A percentile compares a stretch with the other conserved stretches of the same genome.
These are phyloP conservation scores for Novymonas esmeraldas DNA, from an alignment of 208 protist species.

Conservation along the genomic window DNA sequence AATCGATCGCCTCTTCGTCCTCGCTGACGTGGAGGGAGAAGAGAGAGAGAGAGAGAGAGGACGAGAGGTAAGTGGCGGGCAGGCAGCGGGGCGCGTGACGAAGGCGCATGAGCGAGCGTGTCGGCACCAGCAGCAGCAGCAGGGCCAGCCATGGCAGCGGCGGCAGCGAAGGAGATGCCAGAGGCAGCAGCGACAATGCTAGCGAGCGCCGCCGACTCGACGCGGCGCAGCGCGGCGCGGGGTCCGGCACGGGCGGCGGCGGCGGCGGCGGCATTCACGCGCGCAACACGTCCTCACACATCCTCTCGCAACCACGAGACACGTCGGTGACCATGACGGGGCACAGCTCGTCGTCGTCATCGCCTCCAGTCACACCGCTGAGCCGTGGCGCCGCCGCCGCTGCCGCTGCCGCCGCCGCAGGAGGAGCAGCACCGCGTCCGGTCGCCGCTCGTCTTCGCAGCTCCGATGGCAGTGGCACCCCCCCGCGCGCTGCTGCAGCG, in stretches of 20 bases:
- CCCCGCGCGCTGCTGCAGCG: neutral
- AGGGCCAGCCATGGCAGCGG: constrained; percentile 4
- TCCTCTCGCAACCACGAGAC: constrained; percentile 3
- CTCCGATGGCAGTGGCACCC: neutral
- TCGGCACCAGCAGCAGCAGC: neutral
- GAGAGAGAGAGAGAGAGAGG: too few species aligned
- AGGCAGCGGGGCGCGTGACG: too few species aligned
- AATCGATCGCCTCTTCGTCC: too few species aligned
- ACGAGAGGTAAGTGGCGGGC: too few species aligned
- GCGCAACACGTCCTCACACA: constrained; percentile 9
- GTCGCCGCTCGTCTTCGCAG: neutral
- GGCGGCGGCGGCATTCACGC: neutral
- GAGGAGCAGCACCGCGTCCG: neutral
- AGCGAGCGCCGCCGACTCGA: too few species aligned
- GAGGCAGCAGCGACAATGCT: neutral
- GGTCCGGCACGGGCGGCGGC: too few species aligned
- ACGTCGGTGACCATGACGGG: constrained; percentile 13
- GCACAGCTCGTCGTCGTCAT: neutral
- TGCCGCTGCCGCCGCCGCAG: neutral
- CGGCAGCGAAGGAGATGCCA: neutral
- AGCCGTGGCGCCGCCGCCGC: neutral
- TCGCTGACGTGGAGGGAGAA: too few species aligned
- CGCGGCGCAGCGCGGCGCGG: too few species aligned
- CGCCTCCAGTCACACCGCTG: neutral
- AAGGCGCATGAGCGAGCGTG: too few species aligned